phyloP scores from a whole-genome alignment of 148 eudicot species.

The Persicaria maculosa region DNA sequence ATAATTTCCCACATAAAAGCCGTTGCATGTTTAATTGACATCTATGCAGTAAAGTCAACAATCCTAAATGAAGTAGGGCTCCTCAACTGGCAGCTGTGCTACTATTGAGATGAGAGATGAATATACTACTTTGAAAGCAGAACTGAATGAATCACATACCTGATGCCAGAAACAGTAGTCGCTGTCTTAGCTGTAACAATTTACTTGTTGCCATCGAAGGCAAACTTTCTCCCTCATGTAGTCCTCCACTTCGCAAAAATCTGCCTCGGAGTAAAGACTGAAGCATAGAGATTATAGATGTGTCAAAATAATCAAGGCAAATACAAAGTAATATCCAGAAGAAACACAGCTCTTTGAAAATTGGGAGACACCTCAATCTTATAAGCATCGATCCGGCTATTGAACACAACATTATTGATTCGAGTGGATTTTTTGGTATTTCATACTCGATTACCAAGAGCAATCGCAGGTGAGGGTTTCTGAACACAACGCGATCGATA shows the following conservation, averaged over 20 bases:
- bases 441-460: too few species aligned
- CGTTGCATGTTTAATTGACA: not conserved
- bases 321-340: too few species aligned
- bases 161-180: conserved; percentile 86
- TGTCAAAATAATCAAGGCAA: not conserved
- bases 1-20: not conserved
- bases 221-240: conserved; percentile 73
- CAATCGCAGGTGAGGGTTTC: too few species aligned
- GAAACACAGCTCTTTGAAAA: too few species aligned
- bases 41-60: not conserved
- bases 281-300: conserved; percentile 14
- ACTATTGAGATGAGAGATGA: not conserved
- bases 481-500: too few species aligned
- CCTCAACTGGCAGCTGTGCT: not conserved
- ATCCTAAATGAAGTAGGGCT: not conserved
- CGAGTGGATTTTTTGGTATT: too few species aligned
- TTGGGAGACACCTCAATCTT: too few species aligned
- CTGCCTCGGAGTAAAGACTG: conserved; percentile 97
- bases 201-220: conserved; percentile 77
- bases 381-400: too few species aligned
- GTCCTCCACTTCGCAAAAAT: conserved; percentile 82
- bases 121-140: not conserved
- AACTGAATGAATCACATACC: conserved; percentile 37
- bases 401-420: too few species aligned
- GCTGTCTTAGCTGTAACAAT: conserved; percentile 80